Evolutionary conservation across 2,329 filamentous ascomycete species (phyloP), one percentile per base, ranked within the genome.

Genomic region (Botrytis cinerea): DNA sequence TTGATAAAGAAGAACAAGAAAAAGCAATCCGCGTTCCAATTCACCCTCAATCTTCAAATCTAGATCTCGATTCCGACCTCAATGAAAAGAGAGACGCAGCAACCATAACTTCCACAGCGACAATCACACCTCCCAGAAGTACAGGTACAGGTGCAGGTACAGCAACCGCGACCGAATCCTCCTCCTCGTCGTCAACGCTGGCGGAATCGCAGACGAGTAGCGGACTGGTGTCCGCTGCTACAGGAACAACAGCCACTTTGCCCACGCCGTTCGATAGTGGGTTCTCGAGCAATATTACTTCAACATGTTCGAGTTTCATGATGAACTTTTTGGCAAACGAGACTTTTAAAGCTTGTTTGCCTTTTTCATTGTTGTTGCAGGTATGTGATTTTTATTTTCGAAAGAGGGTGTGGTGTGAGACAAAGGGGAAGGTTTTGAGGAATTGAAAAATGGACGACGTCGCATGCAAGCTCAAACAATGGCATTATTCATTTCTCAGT

Each of bases 301-400:
- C 75, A 16, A 74, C 61, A 63, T 82, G 80, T 59, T 72, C 76
- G 40, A 68, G 71, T 9, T 82, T 80, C 69, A 80, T 82, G 75
- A 75, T 51, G 57, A 69, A 54, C 35, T 80, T 81, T 75, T 78
- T 81, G 48, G 59, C 71, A 22, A 78, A 79, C 70, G 70, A 70
- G 14, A 79, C 76, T 28, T 82, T 82, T 74, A 77, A 79, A 70
- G 40, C 87, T 70, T 98, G 95, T 83, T 89, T 95, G 77, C 93
- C 95, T 0, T 86, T 98, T 73, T 97, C 95, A 1, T 86, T 97
- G 78, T 88, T 98, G 76, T 85, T 98, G 16, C 89, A 93, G 85
- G 92, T 93, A 84, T 54, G 16, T 43, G 6, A 8, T 54, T 54
- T 14, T 54, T 12, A 12, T 63, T n/a, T 43, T 63, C 25, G 5